Evolutionary conservation across 495 filamentous ascomycete species (phyloP).

Genomic region (Stereocaulon alpinum): DNA sequence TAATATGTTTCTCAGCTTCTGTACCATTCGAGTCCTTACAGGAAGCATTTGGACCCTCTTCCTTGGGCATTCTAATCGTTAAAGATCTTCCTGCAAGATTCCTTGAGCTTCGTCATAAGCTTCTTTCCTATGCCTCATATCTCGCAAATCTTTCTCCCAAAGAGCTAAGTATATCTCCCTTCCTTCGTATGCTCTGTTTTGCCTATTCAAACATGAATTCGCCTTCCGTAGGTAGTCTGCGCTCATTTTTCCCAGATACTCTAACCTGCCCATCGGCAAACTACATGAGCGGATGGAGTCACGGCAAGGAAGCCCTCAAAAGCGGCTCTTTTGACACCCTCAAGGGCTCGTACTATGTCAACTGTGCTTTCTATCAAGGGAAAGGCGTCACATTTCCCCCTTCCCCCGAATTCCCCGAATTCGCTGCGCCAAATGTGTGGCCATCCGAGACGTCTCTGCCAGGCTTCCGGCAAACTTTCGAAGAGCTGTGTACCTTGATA

Average conservation of each 20-base stretch:
- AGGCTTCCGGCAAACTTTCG: slow-evolving; percentile 59
- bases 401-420: slow-evolving; percentile 50
- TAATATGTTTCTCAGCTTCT: slow-evolving; percentile 40
- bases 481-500: slow-evolving; percentile 70
- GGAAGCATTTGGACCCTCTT: slow-evolving; percentile 82
- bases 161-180: slow-evolving; percentile 52
- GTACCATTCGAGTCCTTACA: slow-evolving; percentile 65
- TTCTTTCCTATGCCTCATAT: slow-evolving; percentile 81
- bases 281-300: slow-evolving; percentile 64
- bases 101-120: slow-evolving; percentile 50
- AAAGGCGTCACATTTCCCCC: slow-evolving; percentile 49
- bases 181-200: background rate
- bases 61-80: slow-evolving; percentile 86
- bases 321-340: slow-evolving; percentile 80
- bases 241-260: slow-evolving; percentile 27
- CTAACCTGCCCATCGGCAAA: slow-evolving; percentile 40
- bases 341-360: slow-evolving; percentile 95
- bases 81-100: slow-evolving; percentile 70
- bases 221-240: background rate
- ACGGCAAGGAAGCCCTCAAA: slow-evolving; percentile 74
- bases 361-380: slow-evolving; percentile 85
- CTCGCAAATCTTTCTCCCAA: slow-evolving; percentile 68
- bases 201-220: background rate
- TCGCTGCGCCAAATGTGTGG: slow-evolving; percentile 77
- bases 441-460: slow-evolving; percentile 55